These are phyloP conservation scores for Aspergillus cristatus DNA, from an alignment of 495 filamentous ascomycete species.

Conservation along the genomic window DNA sequence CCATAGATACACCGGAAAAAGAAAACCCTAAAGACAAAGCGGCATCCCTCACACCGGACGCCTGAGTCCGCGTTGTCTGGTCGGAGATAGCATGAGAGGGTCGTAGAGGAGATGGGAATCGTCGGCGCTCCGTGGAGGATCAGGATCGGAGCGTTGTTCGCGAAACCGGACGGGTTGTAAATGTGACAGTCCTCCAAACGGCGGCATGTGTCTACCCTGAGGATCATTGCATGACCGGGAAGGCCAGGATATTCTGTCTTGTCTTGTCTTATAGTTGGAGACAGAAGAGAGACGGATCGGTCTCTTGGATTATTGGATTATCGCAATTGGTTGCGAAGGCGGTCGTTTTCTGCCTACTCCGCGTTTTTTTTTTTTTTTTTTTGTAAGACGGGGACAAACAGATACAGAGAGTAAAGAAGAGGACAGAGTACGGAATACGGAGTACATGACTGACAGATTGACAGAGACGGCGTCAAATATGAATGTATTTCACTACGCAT, in stretches of 20 bases:
- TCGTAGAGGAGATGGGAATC: slow-evolving; percentile 3
- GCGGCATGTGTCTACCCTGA: slow-evolving; percentile 6
- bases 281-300: too few species aligned
- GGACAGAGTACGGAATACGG: too few species aligned
- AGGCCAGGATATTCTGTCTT: neutral
- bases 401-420: too few species aligned
- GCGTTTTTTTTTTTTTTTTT: slow-evolving; percentile 4
- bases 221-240: slow-evolving; percentile 8
- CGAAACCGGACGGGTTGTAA: slow-evolving; percentile 4
- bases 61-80: slow-evolving; percentile 9
- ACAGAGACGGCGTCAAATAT: too few species aligned
- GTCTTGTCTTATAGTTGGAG: too few species aligned
- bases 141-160: slow-evolving; percentile 1
- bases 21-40: slow-evolving; percentile 6
- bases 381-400: too few species aligned
- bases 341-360: slow-evolving; percentile 6
- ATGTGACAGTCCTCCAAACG: slow-evolving; percentile 6
- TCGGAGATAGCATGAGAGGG: slow-evolving; percentile 15
- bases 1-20: neutral
- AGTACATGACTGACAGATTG: too few species aligned
- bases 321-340: neutral
- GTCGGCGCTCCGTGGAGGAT: slow-evolving; percentile 1
- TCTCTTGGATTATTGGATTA: too few species aligned
- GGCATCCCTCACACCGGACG: slow-evolving; percentile 14
- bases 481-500: too few species aligned